phyloP scores from a whole-genome alignment of 2,329 filamentous ascomycete species.

The Dichotomopilus funicola region DNA sequence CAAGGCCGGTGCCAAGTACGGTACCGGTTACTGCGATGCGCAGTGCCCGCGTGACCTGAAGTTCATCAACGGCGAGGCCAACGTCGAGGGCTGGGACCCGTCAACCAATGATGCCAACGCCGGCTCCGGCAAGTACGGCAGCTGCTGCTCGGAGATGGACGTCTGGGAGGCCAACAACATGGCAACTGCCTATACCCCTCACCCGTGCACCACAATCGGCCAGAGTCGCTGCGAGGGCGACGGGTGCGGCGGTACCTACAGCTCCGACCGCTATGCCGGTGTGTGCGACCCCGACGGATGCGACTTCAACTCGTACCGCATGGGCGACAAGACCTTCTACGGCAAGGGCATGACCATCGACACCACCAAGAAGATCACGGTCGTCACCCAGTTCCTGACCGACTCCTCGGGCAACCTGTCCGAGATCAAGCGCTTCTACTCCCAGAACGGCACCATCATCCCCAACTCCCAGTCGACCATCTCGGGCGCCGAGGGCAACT shows the following conservation, averaged over 20 bases:
- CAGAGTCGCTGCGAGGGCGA: constrained; percentile 46
- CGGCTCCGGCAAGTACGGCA: constrained; percentile 45
- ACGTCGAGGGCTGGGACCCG: constrained; percentile 45
- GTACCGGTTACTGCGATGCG: constrained; percentile 51
- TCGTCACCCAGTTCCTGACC: constrained; percentile 58
- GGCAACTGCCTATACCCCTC: constrained; percentile 58
- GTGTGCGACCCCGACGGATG: constrained; percentile 64
- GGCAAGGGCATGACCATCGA: constrained; percentile 52
- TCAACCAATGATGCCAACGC: constrained; percentile 49
- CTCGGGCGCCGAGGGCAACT: constrained; percentile 35
- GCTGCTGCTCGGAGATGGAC: constrained; percentile 58
- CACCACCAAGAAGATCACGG: constrained; percentile 53
- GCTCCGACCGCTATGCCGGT: constrained; percentile 49
- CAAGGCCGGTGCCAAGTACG: constrained; percentile 47
- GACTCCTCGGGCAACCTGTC: constrained; percentile 45
- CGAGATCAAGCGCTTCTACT: constrained; percentile 59
- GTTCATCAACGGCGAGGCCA: constrained; percentile 52
- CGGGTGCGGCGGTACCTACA: constrained; percentile 48
- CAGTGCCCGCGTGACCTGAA: constrained; percentile 51
- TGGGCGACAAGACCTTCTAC: constrained; percentile 58
- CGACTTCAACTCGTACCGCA: constrained; percentile 63
- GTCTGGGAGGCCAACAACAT: constrained; percentile 59
- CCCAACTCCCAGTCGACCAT: constrained; percentile 43
- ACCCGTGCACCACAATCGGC: constrained; percentile 50
- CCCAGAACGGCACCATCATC: constrained; percentile 55